These are phyloP conservation scores for Solanum infundibuliforme DNA, from an alignment of 257 asterid species.

Conservation along the genomic window DNA sequence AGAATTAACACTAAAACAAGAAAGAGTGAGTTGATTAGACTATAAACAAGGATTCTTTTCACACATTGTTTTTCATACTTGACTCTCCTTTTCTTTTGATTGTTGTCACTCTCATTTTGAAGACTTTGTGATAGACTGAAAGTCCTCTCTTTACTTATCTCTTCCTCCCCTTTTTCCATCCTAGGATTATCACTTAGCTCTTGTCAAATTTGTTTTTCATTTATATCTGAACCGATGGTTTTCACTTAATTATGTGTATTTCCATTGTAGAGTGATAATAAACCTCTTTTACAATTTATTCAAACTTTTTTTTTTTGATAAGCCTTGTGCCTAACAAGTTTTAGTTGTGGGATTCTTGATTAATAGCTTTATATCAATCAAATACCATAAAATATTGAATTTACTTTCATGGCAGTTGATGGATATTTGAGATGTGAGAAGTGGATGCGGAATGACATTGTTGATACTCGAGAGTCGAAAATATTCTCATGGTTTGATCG, in stretches of 20 bases:
- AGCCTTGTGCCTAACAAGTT: neutral
- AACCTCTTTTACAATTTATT: neutral
- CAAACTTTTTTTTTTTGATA: neutral
- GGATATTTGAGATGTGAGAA: neutral
- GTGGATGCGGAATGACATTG: slow-evolving; percentile 1
- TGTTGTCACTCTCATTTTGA: neutral
- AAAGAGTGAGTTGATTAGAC: neutral
- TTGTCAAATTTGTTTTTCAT: neutral
- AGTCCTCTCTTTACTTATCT: neutral
- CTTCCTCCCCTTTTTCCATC: neutral
- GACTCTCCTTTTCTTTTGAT: neutral
- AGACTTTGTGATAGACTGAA: neutral
- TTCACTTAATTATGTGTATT: neutral
- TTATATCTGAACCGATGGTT: neutral
- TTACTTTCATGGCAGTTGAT: slow-evolving; percentile 8
- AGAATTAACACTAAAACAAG: neutral
- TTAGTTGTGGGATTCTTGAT: neutral
- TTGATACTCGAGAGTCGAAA: neutral
- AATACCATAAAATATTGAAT: neutral
- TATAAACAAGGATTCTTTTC: neutral
- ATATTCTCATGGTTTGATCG: slow-evolving; percentile 61
- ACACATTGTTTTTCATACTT: neutral
- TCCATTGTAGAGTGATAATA: neutral
- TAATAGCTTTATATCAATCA: neutral
- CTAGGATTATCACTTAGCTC: neutral